Conservation (phyloP, 768 basidiomycete genomes). For the Sporobolomyces phaffii region DNA sequence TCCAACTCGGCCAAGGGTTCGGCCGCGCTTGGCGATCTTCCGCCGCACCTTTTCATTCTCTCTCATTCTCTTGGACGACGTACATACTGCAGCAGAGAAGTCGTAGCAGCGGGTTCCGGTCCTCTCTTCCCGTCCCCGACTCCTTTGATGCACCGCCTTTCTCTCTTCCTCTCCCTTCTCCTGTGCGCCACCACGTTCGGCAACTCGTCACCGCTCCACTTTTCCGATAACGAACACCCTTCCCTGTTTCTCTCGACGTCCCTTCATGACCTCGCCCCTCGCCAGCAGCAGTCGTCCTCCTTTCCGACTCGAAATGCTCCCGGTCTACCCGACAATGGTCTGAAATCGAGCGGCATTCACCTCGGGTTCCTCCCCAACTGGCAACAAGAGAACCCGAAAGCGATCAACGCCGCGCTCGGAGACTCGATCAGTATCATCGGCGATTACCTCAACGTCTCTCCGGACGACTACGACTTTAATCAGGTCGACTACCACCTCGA, state of each 20-base stretch:
- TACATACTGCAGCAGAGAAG: no score
- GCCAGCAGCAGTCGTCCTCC: no score
- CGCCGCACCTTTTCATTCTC: no score
- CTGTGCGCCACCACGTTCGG: not conserved
- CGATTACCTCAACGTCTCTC: constrained; percentile 31
- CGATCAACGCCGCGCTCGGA: constrained; percentile 21
- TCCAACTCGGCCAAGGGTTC: no score
- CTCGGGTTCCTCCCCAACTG: constrained; percentile 34
- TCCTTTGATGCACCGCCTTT: not conserved
- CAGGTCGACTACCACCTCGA: constrained; percentile 28
- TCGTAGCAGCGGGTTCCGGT: no score
- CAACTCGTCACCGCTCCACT: no score
- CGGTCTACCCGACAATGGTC: constrained; percentile 13
- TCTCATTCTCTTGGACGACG: no score
- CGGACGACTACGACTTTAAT: not conserved
- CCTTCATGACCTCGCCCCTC: no score
- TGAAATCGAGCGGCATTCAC: constrained; percentile 3
- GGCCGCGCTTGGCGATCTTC: no score
- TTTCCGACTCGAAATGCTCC: not conserved
- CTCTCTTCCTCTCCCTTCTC: not conserved
- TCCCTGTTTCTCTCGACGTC: no score
- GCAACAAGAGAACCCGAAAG: constrained; percentile 15
- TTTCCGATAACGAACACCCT: no score
- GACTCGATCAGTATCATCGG: constrained; percentile 7
- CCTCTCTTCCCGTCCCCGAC: not conserved